Base-by-base conservation (phyloP, 257 asterid species). In the Solanum ossicruentum region DNA sequence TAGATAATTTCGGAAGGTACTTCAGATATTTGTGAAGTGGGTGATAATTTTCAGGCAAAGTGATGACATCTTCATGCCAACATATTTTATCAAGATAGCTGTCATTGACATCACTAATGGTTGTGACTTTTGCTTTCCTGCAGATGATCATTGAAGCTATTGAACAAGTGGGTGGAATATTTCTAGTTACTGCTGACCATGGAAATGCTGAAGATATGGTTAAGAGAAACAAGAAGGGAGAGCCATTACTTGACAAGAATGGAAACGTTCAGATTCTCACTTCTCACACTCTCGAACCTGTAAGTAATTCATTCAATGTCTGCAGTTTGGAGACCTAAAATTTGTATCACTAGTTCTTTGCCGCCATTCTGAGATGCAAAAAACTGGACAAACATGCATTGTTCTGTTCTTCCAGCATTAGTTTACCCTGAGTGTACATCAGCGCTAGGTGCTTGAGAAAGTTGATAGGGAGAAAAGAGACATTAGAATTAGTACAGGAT, bases 121-220 rank as follows among this genome's bases (percentile, higher is more conserved):
- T 36, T 45, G 21, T 28, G 72, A 36, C 55, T 12, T 36, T 4
- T 51, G 17, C 8, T 72, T 17, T 61, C 66, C 41, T 80, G 86
- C 85, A 95, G 99, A 95, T 93, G 92, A 96, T 96, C 60, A 89
- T 96, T 65, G 99, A 96, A 52, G 97, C 98, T 20, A 88, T 96
- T 8, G 97, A 92, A 92, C 92, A 96, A 91, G 98, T 96, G 52
- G 96, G 99, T 65, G 98, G 99, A 83, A 95, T 96, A 52, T 96
- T 91, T 78, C 90, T 96, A n/a, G 96, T 96, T 12, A 96, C 99
- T 56, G 99, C 99, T 82, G 99, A 96, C 89, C 99, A 96, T 84
- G 99, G 99, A 83, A 96, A 96, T 86, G 98, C 98, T 0, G 99
- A 96, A 91, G 99, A 96, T 88, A 95, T 95, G 99, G 99, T 96